phyloP scores from a whole-genome alignment of 306 rosid genomes.

The Canavalia gladiata region DNA sequence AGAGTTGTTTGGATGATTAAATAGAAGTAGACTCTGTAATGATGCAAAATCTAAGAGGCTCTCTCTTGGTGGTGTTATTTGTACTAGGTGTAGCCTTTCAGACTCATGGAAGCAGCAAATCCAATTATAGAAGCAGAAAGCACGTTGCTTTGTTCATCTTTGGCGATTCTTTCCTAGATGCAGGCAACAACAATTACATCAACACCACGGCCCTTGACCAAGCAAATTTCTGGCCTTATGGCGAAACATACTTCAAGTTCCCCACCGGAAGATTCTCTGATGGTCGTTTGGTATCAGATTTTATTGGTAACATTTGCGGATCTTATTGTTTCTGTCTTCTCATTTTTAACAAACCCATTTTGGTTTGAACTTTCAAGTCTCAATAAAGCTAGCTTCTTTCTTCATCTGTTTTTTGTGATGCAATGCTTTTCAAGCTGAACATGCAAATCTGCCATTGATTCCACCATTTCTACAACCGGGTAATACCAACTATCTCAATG shows the following conservation, averaged over 20 bases:
- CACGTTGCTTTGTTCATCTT: conserved; percentile 68
- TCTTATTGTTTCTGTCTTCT: conserved; percentile 36
- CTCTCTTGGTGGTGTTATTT: background rate
- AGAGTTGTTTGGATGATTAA: background rate
- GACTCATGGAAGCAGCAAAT: conserved; percentile 26
- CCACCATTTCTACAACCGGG: conserved; percentile 74
- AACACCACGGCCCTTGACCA: conserved; percentile 86
- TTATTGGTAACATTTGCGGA: conserved; percentile 56
- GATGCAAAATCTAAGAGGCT: background rate
- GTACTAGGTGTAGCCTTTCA: background rate
- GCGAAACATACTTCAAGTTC: conserved; percentile 73
- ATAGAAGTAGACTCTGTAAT: too few species aligned
- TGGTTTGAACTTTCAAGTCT: conserved; percentile 50
- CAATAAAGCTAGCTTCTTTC: background rate
- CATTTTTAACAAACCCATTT: conserved; percentile 41
- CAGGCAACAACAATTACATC: conserved; percentile 96
- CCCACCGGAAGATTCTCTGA: conserved; percentile 96
- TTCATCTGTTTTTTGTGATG: background rate
- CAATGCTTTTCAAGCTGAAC: conserved; percentile 56
- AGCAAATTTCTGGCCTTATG: conserved; percentile 97
- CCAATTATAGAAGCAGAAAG: conserved; percentile 21
- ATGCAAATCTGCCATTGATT: conserved; percentile 66
- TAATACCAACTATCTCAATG: conserved; percentile 49
- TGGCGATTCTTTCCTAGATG: conserved; percentile 80
- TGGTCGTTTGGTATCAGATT: conserved; percentile 83